Evolutionary conservation across 305 asterid genomes (phyloP), one percentile per base, ranked within the genome.

Genomic region (Solanum hybrid): DNA sequence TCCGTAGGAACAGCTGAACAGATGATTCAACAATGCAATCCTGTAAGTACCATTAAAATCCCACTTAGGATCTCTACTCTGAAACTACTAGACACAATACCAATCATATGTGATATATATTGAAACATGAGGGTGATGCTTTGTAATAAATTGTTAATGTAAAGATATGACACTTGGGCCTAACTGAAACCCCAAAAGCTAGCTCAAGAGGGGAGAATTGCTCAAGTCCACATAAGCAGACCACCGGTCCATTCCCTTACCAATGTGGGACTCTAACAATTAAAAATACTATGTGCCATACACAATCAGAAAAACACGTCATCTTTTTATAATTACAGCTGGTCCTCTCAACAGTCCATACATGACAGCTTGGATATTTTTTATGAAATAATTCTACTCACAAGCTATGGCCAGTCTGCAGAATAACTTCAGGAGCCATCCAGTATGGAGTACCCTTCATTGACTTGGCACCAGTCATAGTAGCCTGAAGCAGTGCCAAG

Each of bases 381-480:
- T 31, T 31, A 85, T 51, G 76, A 57, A 31, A 85, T 85, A 85
- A 36, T 40, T 90, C 89, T 86, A 95, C 99, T 96, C 93, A 97
- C 99, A 95, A 97, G 94, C 98, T 97, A 92, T 97, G 99, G 89
- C 99, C 99, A 91, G 98, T 97, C 94, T 97, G 99, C 90, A 97
- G 98, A 89, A 97, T 97, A 87, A 97, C 99, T 94, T 97, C 99
- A 87, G 99, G 99, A 92, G 99, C 99, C 99, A 97, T 97, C 99
- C 99, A 97, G 89, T 97, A 97, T 36, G 99, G 98, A 90, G 99
- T 97, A 87, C 99, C 99, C 95, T 97, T 97, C 99, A 97, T 97
- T 85, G 99, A 97, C 92, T 97, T 97, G 90, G 99, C 98, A 91
- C 98, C 99, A 71, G 97, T 97, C 91, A 97, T 95, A 78, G 99